phyloP scores from a whole-genome alignment of 176 grass and related monocot genomes.

The Carex scoparia region DNA sequence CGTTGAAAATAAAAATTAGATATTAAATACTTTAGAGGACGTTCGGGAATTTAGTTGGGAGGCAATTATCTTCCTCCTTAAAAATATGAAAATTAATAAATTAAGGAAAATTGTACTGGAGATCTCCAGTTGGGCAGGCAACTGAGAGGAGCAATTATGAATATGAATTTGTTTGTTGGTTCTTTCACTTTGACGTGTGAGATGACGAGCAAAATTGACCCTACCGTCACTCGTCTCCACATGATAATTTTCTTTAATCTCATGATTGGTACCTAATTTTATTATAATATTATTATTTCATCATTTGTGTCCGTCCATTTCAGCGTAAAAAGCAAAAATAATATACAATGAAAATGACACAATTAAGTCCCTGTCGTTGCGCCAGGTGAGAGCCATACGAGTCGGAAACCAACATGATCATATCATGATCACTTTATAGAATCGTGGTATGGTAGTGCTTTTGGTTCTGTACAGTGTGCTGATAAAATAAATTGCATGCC shows the following conservation, averaged over 20 bases:
- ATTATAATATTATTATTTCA: background rate
- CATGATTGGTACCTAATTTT: constrained; percentile 26
- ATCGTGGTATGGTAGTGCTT: background rate
- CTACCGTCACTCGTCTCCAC: constrained; percentile 25
- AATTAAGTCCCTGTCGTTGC: background rate
- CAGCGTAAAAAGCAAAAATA: background rate
- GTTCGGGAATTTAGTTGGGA: no score
- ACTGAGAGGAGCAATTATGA: background rate
- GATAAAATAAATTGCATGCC: background rate
- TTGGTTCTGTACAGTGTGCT: background rate
- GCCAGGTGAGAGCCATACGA: background rate
- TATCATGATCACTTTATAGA: background rate
- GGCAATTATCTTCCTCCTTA: no score
- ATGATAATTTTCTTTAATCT: constrained; percentile 39
- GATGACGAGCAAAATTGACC: constrained; percentile 35
- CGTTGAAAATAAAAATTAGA: no score
- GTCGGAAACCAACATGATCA: background rate
- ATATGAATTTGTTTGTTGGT: background rate
- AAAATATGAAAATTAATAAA: background rate
- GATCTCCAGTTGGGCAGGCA: background rate
- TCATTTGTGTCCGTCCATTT: constrained; percentile 11
- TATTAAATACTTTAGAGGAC: no score
- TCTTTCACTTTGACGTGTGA: constrained; percentile 38
- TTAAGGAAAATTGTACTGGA: background rate
- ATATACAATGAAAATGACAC: background rate